These are phyloP conservation scores for Yamadazyma triangularis DNA, from an alignment of 1,139 yeast species.

Conservation along the genomic window DNA sequence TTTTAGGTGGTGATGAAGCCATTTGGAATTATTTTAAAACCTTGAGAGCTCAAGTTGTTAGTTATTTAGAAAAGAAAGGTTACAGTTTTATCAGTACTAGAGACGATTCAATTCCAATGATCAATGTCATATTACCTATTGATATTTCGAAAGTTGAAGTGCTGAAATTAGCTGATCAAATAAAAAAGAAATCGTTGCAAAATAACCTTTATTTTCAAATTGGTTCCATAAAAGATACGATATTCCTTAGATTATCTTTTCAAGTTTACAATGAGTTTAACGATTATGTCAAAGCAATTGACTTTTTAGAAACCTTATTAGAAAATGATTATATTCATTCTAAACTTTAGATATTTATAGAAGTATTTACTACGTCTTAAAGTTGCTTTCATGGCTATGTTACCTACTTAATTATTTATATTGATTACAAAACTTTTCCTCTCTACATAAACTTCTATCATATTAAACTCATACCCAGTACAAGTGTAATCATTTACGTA, in stretches of 20 bases:
- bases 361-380: too few relatives aligned
- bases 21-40: slow-evolving; percentile 45
- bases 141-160: slow-evolving; percentile 11
- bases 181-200: slow-evolving; percentile 5
- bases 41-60: slow-evolving; percentile 33
- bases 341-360: too few relatives aligned
- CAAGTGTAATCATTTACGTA: too few relatives aligned
- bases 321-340: too few relatives aligned
- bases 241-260: slow-evolving; percentile 53
- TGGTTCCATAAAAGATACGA: slow-evolving; percentile 33
- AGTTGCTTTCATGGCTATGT: too few relatives aligned
- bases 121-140: slow-evolving; percentile 35
- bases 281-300: slow-evolving; percentile 48
- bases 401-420: too few relatives aligned
- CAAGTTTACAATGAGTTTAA: slow-evolving; percentile 54
- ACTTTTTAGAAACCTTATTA: slow-evolving; percentile 18
- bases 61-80: slow-evolving; percentile 34
- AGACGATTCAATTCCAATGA: slow-evolving; percentile 21
- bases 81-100: slow-evolving; percentile 28
- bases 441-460: neutral
- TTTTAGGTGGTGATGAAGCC: slow-evolving; percentile 51
- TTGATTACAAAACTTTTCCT: neutral
- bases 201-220: slow-evolving; percentile 35
- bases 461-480: too few relatives aligned
- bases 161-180: slow-evolving; percentile 7